Evolutionary conservation across 1,284 basidiomycete species (phyloP).

Genomic region (Rhodotorula sp.): DNA sequence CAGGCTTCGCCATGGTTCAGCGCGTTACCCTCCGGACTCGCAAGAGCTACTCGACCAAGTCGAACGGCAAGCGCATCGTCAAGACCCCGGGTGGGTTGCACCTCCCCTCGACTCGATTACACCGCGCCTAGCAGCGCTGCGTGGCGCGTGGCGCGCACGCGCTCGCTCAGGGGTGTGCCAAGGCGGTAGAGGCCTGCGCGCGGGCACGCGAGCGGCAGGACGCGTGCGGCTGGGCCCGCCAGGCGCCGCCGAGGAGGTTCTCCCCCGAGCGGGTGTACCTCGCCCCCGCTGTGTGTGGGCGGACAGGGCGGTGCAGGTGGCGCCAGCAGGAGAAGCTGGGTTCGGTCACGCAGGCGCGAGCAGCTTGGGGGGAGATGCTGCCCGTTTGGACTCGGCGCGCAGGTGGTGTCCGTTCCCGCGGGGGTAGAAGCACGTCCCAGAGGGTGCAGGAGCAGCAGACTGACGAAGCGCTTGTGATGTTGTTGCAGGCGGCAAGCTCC

Average conservation of each 20-base stretch:
- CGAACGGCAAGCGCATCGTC: constrained; percentile 89
- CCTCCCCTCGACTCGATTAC: not conserved
- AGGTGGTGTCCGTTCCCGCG: no score
- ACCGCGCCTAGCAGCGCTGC: not conserved
- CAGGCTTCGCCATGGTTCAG: constrained; percentile 49
- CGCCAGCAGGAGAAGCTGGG: not conserved
- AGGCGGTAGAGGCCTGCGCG: no score
- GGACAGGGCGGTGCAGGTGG: not conserved
- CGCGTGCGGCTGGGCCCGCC: not conserved
- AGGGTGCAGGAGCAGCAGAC: not conserved
- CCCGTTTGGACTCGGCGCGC: not conserved
- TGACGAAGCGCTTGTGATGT: not conserved
- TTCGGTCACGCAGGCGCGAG: not conserved
- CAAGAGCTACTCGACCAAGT: constrained; percentile 97
- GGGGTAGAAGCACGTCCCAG: constrained; percentile 1
- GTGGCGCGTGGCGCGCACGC: not conserved
- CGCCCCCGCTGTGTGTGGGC: not conserved
- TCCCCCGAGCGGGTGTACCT: not conserved
- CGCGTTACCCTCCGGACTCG: constrained; percentile 99
- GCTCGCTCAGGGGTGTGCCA: not conserved
- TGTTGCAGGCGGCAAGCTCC: constrained; percentile 72
- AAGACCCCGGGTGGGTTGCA: constrained; percentile 72
- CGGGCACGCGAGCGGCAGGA: not conserved
- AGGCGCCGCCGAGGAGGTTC: not conserved
- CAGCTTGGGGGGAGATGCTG: not conserved